phyloP scores from a whole-genome alignment of 148 eudicot genomes.

The Spergularia bocconei region DNA sequence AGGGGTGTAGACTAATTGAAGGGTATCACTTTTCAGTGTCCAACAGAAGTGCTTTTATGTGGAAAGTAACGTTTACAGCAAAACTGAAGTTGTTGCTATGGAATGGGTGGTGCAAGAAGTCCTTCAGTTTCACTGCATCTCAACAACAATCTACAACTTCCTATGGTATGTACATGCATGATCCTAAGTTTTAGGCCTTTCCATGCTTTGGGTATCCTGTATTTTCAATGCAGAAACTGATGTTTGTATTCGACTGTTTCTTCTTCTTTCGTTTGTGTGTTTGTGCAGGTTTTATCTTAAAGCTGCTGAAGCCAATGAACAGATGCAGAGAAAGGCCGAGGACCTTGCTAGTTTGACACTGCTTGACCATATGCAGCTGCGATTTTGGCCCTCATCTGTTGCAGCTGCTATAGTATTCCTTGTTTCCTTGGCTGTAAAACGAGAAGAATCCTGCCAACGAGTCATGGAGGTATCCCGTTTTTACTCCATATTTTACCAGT shows the following conservation, averaged over 20 bases:
- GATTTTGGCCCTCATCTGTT: slow-evolving; percentile 91
- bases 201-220: not conserved
- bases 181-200: not conserved
- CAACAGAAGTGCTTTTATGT: slow-evolving; percentile 53
- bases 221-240: not conserved
- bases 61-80: slow-evolving; percentile 53
- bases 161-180: slow-evolving; percentile 49
- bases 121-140: slow-evolving; percentile 74
- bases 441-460: slow-evolving; percentile 51
- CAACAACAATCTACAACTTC: slow-evolving; percentile 85
- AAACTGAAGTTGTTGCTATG: slow-evolving; percentile 94
- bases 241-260: not conserved
- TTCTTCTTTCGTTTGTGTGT: not conserved
- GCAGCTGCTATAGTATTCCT: slow-evolving; percentile 84
- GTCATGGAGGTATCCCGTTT: slow-evolving; percentile 51
- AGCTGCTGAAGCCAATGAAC: slow-evolving; percentile 73
- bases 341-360: slow-evolving; percentile 62
- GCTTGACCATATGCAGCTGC: slow-evolving; percentile 69
- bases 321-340: slow-evolving; percentile 54
- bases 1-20: not conserved
- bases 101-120: slow-evolving; percentile 95
- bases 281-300: slow-evolving; percentile 78
- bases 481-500: not conserved
- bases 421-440: slow-evolving; percentile 52
- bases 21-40: slow-evolving; percentile 44